These are phyloP conservation scores for Candida arabinofermentans DNA, from an alignment of 805 yeast species.

Conservation along the genomic window DNA sequence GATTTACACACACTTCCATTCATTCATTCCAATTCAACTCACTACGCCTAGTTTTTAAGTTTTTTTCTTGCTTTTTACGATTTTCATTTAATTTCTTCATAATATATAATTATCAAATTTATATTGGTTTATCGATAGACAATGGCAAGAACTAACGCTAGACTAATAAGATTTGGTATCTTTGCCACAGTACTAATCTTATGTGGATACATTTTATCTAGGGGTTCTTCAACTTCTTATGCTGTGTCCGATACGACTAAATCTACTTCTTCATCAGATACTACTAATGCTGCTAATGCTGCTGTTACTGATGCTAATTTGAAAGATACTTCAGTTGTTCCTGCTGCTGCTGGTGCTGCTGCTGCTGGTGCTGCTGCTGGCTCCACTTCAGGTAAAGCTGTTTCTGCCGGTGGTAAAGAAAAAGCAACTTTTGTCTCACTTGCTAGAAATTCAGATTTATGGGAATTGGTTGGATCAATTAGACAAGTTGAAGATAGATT, in stretches of 20 bases:
- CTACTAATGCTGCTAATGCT: slow-evolving; percentile 5
- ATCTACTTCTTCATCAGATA: slow-evolving; percentile 3
- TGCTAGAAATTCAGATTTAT: slow-evolving; percentile 72
- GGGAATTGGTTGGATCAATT: slow-evolving; percentile 58
- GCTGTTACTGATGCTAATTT: slow-evolving; percentile 6
- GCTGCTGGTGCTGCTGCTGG: slow-evolving; percentile 8
- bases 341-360: slow-evolving; percentile 12
- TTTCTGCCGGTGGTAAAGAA: slow-evolving; percentile 34
- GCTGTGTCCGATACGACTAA: slow-evolving; percentile 4
- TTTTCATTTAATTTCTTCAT: too few species aligned
- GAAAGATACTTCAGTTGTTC: slow-evolving; percentile 8
- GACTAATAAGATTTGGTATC: slow-evolving; percentile 44
- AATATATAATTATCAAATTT: too few species aligned
- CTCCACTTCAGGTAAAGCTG: background rate
- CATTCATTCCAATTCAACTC: too few species aligned
- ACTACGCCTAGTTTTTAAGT: too few species aligned
- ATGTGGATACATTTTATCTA: slow-evolving; percentile 45
- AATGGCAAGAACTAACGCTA: slow-evolving; percentile 46
- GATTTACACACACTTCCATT: too few species aligned
- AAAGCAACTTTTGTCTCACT: slow-evolving; percentile 80
- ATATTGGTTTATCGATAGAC: too few species aligned
- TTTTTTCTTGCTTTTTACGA: too few species aligned
- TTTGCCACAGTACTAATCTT: slow-evolving; percentile 42
- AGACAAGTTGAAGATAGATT: slow-evolving; percentile 85
- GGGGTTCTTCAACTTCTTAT: slow-evolving; percentile 38